phyloP scores from a whole-genome alignment of 176 grass and related monocot genomes.

The Hyparrhenia diplandra region DNA sequence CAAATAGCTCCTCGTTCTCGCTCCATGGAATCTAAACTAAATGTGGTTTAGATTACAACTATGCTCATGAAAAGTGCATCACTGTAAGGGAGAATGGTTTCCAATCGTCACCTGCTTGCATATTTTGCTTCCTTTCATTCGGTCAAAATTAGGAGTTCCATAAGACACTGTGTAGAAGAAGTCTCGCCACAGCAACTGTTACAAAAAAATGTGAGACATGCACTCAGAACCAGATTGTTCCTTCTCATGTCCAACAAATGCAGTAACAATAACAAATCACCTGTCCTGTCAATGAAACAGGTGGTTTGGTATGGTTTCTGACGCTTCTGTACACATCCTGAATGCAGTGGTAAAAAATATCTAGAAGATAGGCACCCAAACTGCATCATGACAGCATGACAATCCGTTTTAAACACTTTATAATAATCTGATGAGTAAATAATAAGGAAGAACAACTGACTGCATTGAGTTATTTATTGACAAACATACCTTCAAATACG shows the following conservation, averaged over 20 bases:
- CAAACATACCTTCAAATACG: slow-evolving; percentile 68
- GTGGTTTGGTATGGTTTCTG: slow-evolving; percentile 76
- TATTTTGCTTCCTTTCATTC: slow-evolving; percentile 81
- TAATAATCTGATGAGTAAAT: background rate
- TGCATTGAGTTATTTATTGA: background rate
- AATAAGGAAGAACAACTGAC: background rate
- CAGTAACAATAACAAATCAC: slow-evolving; percentile 12
- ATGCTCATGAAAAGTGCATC: background rate
- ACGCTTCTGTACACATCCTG: slow-evolving; percentile 57
- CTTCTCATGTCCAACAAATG: background rate
- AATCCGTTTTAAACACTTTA: background rate
- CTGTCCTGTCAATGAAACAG: slow-evolving; percentile 60
- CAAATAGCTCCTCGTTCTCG: slow-evolving; percentile 60
- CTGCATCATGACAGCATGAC: slow-evolving; percentile 29
- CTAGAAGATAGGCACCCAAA: slow-evolving; percentile 88
- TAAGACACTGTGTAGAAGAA: slow-evolving; percentile 89
- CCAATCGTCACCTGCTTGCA: slow-evolving; percentile 65
- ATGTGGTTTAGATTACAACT: background rate
- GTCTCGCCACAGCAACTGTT: slow-evolving; percentile 71
- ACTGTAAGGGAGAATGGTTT: background rate
- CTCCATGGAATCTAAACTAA: slow-evolving; percentile 86
- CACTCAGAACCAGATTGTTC: background rate
- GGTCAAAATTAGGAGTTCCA: slow-evolving; percentile 81
- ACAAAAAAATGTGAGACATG: slow-evolving; percentile 6
- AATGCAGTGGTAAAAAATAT: slow-evolving; percentile 86